A percentile compares a stretch with the other conserved stretches of the same genome.
Conservation (phyloP, 2,329 filamentous ascomycete species). For the Gnomoniopsis smithogilvyi region DNA sequence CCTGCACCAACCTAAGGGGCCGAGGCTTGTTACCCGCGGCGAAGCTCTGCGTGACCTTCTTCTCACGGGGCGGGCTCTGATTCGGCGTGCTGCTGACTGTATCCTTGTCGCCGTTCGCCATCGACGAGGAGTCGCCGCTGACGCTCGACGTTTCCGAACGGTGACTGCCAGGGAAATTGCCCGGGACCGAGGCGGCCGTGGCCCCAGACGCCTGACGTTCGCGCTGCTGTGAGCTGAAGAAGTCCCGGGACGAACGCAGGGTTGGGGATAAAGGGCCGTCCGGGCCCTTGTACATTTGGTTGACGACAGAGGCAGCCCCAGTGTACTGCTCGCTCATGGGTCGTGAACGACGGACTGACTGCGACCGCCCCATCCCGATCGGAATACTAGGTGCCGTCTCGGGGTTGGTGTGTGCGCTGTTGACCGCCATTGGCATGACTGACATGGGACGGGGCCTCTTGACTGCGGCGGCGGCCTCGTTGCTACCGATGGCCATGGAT, state of each 20-base stretch:
- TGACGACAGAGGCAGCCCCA: slow-evolving; percentile 68
- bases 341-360: slow-evolving; percentile 44
- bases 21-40: slow-evolving; percentile 70
- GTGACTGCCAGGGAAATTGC: slow-evolving; percentile 68
- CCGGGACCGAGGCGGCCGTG: slow-evolving; percentile 39
- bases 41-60: slow-evolving; percentile 52
- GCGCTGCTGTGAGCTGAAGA: slow-evolving; percentile 48
- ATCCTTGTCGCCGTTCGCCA: slow-evolving; percentile 30
- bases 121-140: slow-evolving; percentile 62
- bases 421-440: slow-evolving; percentile 47
- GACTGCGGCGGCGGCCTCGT: slow-evolving; percentile 21
- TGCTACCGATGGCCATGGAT: slow-evolving; percentile 49
- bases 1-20: slow-evolving; percentile 82
- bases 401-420: slow-evolving; percentile 47
- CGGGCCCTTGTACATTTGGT: slow-evolving; percentile 83
- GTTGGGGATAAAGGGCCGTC: slow-evolving; percentile 61
- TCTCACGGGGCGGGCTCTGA: slow-evolving; percentile 56
- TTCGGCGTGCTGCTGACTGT: slow-evolving; percentile 47
- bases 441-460: slow-evolving; percentile 56
- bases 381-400: slow-evolving; percentile 75
- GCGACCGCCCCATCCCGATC: slow-evolving; percentile 56
- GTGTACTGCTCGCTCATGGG: slow-evolving; percentile 64
- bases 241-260: slow-evolving; percentile 59
- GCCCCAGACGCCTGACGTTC: slow-evolving; percentile 41
- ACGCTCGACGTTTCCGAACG: slow-evolving; percentile 62